Base-by-base conservation (phyloP, 441 rosid species). In the Theobroma grandiflorum region DNA sequence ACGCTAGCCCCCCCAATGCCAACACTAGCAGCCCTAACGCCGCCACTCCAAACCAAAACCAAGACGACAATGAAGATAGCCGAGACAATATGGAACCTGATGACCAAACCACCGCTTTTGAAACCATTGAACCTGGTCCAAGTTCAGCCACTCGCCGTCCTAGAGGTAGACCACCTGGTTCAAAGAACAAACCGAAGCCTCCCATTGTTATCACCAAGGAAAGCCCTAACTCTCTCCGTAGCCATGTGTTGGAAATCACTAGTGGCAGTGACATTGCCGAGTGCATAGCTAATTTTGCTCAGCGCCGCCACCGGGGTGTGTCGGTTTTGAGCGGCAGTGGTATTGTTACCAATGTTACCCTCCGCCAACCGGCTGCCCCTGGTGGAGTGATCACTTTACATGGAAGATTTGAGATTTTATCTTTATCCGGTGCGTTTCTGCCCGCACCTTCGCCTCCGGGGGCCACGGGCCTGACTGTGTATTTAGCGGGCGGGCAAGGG, bases 131-230 rank as follows among this genome's bases (percentile, higher is more conserved):
- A 80, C 85, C 75, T 8, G 90, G 80, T 18, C 84, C 94, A 22
- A 90, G 91, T 1, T 84, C 90, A 20, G 82, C 84, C n/a, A 87
- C 90, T 47, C 92, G 98, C 1, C 87, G 99, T 50, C 95, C 98
- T 0, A 87, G 98, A 75, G 99, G 99, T 0, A 81, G 98, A 18
- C 99, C 99, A 0, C 89, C 95, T 0, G 99, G 99, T 62, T 94
- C 99, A 1, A 96, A 89, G 85, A 96, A 96, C 86, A 94, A 87
- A 78, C 92, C 95, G 0, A 96, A 89, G 80, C 89, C 87, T 5
- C 98, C 99, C 0, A 80, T 92, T 2, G 87, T 96, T 50, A 85
- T 96, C 74, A 89, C 98, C 26, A 96, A 94, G 82, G 99, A 96
- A 80, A 90, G 94, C 81, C 98, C 98, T 45, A 94, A 94, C 84